phyloP scores from a whole-genome alignment of 805 yeast species.

The Ogataea corticis region DNA sequence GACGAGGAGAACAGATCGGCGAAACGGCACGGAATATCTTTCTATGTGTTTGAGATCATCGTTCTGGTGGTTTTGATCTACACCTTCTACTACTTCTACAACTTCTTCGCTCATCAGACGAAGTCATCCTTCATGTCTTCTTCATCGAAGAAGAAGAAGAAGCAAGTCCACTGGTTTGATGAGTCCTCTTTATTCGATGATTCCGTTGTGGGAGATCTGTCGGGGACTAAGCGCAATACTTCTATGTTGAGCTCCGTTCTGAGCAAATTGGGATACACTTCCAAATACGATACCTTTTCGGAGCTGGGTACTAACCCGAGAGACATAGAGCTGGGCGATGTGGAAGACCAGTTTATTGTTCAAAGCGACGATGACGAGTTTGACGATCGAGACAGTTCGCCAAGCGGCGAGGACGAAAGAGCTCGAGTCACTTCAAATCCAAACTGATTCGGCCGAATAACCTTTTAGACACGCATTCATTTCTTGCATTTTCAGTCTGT shows the following conservation, averaged over 20 bases:
- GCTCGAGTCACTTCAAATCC: background rate
- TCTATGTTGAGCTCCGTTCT: conserved; percentile 23
- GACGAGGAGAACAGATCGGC: conserved; percentile 1
- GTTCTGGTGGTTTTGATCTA: conserved; percentile 23
- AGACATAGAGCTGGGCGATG: conserved; percentile 48
- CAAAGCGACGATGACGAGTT: conserved; percentile 48
- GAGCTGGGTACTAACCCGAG: conserved; percentile 11
- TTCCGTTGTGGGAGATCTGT: conserved; percentile 6
- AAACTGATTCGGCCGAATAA: background rate
- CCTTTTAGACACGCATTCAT: background rate
- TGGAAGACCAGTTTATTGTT: conserved; percentile 45
- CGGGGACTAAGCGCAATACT: background rate
- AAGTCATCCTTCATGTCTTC: conserved; percentile 26
- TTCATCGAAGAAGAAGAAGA: conserved; percentile 28
- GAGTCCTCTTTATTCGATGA: conserved; percentile 16
- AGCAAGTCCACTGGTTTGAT: conserved; percentile 38
- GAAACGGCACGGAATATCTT: conserved; percentile 14
- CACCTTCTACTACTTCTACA: conserved; percentile 28
- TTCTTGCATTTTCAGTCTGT: background rate
- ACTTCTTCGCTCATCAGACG: conserved; percentile 18
- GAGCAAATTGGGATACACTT: conserved; percentile 38
- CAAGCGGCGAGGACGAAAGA: background rate
- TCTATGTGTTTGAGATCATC: conserved; percentile 27
- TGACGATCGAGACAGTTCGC: conserved; percentile 6
- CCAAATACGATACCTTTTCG: conserved; percentile 34